Evolutionary conservation across 1,139 yeast species (phyloP).

Genomic region (Candida glucosophila): DNA sequence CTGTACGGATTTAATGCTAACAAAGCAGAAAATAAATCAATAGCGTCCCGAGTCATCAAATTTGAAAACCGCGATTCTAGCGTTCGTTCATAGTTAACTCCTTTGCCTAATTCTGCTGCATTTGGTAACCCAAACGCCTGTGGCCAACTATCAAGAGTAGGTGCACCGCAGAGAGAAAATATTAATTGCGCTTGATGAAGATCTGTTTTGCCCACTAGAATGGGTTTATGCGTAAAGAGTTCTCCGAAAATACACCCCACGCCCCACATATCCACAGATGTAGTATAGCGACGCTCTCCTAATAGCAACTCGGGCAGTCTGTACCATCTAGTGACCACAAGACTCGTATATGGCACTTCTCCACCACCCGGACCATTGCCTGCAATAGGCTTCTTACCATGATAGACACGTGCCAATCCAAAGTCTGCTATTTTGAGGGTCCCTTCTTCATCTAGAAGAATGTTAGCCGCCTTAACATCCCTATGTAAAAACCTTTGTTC

Average conservation of each 20-base stretch:
- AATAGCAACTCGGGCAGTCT: conserved; percentile 88
- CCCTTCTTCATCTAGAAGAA: conserved; percentile 71
- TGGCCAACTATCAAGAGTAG: conserved; percentile 58
- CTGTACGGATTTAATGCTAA: conserved; percentile 59
- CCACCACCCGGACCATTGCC: conserved; percentile 68
- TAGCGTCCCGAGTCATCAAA: conserved; percentile 24
- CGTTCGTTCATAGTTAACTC: conserved; percentile 43
- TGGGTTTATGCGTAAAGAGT: conserved; percentile 71
- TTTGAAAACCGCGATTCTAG: conserved; percentile 37
- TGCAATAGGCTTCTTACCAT: conserved; percentile 57
- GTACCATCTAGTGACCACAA: conserved; percentile 96
- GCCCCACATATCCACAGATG: conserved; percentile 97
- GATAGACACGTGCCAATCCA: conserved; percentile 78
- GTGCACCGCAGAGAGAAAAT: conserved; percentile 77
- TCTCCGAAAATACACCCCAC: conserved; percentile 96
- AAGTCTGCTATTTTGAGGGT: conserved; percentile 42
- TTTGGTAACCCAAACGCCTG: conserved; percentile 60
- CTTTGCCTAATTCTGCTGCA: conserved; percentile 32
- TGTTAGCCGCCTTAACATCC: conserved; percentile 92
- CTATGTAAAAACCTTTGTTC: conserved; percentile 67
- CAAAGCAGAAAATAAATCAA: conserved; percentile 44
- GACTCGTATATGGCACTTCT: conserved; percentile 68
- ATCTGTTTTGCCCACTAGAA: conserved; percentile 79
- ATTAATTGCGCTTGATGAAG: conserved; percentile 83
- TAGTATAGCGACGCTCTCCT: conserved; percentile 80